phyloP scores from a whole-genome alignment of 768 basidiomycete species.

The Boletus vinaceobasis region DNA sequence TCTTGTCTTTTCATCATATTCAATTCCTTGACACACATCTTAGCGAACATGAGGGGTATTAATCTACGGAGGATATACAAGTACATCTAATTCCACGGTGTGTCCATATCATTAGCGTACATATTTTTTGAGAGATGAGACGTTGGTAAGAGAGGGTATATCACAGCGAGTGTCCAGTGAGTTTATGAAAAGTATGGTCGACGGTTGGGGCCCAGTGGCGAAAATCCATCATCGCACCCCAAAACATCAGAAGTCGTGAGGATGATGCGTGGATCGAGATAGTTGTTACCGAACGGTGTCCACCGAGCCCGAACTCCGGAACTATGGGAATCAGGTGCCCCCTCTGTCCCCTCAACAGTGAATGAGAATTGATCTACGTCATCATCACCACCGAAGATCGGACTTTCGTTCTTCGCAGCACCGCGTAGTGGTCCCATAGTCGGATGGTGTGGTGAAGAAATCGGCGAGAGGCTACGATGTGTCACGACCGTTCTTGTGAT shows the following conservation, averaged over 20 bases:
- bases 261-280: conserved; percentile 30
- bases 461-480: conserved; percentile 37
- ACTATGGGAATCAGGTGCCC: conserved; percentile 10
- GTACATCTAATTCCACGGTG: conserved; percentile 15
- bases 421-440: conserved; percentile 39
- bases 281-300: conserved; percentile 32
- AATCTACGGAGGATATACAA: conserved; percentile 18
- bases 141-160: too few relatives aligned
- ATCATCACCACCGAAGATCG: conserved; percentile 44
- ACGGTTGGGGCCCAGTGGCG: conserved; percentile 45
- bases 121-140: neutral
- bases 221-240: conserved; percentile 38
- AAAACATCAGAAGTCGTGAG: conserved; percentile 30
- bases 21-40: neutral
- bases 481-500: conserved; percentile 42
- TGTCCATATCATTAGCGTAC: conserved; percentile 9
- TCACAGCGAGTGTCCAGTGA: neutral
- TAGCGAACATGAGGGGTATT: conserved; percentile 20
- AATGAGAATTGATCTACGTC: conserved; percentile 56
- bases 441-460: conserved; percentile 16
- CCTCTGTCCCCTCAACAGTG: conserved; percentile 26
- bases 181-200: conserved; percentile 31
- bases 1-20: neutral
- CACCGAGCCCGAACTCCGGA: conserved; percentile 16
- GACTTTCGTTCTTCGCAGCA: conserved; percentile 28